phyloP scores from a whole-genome alignment of 1,284 basidiomycete species.

The Termitomyces sp. region DNA sequence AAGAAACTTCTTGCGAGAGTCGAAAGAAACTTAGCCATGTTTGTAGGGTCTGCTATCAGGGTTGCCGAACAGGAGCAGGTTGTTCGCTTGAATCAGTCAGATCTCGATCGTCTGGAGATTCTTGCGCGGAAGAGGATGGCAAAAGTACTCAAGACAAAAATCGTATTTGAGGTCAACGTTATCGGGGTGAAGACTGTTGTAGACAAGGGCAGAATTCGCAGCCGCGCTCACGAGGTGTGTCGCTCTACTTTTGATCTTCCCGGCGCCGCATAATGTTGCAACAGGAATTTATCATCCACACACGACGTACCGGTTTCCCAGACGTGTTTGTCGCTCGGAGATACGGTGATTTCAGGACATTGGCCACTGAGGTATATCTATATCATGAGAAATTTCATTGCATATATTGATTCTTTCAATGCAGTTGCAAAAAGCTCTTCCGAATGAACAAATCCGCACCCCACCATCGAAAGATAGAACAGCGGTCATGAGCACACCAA shows the following conservation, averaged over 20 bases:
- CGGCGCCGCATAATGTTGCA: constrained; percentile 7
- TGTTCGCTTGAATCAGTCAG: constrained; percentile 78
- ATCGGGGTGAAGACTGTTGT: constrained; percentile 77
- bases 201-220: constrained; percentile 81
- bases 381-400: neutral
- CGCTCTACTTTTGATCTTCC: neutral
- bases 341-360: constrained; percentile 91
- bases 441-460: constrained; percentile 69
- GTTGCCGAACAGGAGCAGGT: constrained; percentile 81
- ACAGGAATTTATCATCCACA: constrained; percentile 94
- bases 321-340: constrained; percentile 89
- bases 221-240: constrained; percentile 76
- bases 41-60: constrained; percentile 79
- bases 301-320: constrained; percentile 62
- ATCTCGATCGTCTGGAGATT: constrained; percentile 71
- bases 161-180: constrained; percentile 84
- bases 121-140: constrained; percentile 59
- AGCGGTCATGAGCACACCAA: constrained; percentile 49
- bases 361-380: constrained; percentile 71
- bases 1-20: constrained; percentile 66
- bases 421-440: constrained; percentile 80
- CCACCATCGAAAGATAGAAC: constrained; percentile 85
- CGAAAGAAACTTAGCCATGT: constrained; percentile 79
- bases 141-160: constrained; percentile 36
- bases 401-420: neutral